A percentile compares a stretch with the other conserved stretches of the same genome.
Evolutionary conservation across 148 eudicot species (phyloP).

Genomic region (Vaccinium darrowii): DNA sequence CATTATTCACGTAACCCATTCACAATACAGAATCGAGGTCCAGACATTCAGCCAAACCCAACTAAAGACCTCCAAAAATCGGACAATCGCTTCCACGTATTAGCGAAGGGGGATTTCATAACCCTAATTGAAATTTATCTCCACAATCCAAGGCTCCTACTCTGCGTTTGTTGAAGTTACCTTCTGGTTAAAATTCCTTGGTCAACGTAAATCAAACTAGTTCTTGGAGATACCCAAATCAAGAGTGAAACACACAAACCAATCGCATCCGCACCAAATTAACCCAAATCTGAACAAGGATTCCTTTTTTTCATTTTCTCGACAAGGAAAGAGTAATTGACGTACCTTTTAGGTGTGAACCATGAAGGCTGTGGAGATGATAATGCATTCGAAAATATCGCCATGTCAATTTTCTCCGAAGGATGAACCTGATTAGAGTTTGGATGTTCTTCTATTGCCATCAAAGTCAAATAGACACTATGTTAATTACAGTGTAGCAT

Average conservation of each 20-base stretch:
- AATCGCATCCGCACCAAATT: not conserved
- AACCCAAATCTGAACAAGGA: not conserved
- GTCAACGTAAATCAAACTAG: not conserved
- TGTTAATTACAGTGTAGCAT: not conserved
- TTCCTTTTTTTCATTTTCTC: not conserved
- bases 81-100: not conserved
- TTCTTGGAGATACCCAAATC: not conserved
- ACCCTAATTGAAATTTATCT: not conserved
- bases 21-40: not conserved
- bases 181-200: not conserved
- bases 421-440: constrained; percentile 29
- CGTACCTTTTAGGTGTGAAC: constrained; percentile 76
- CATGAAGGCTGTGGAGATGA: constrained; percentile 58
- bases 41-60: not conserved
- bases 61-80: not conserved
- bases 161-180: not conserved
- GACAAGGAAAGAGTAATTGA: not conserved
- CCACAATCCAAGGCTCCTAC: not conserved
- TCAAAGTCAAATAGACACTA: not conserved
- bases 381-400: constrained; percentile 13
- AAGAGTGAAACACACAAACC: not conserved
- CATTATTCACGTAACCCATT: not conserved
- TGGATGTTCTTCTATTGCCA: constrained; percentile 16
- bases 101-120: not conserved
- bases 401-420: constrained; percentile 32